Evolutionary conservation across 1,284 basidiomycete genomes (phyloP), one percentile per base, ranked within the genome.

Genomic region (Ustilago hordei): DNA sequence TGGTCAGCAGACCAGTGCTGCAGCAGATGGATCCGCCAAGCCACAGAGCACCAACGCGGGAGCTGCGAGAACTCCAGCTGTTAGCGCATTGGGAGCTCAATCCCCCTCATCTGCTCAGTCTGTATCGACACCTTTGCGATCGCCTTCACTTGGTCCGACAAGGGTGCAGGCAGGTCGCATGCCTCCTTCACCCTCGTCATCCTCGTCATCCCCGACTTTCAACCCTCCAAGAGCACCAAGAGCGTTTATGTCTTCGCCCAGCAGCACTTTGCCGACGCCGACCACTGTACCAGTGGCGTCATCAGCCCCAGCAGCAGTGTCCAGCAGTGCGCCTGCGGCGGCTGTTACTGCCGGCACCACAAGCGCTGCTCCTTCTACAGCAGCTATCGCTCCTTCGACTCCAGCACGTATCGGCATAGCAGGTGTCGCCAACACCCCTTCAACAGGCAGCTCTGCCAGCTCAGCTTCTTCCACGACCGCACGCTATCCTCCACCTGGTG

Each of bases 211-310:
- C 8, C 34, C 52, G 35, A 50, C 38, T 8, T 76, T 76, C 65
- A 76, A 76, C 34, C 74, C 74, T 36, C 74, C 74, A 4, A 76
- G 64, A 47, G 74, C 65, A 19, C 74, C 74, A 23, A 65, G 74
- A 12, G 74, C 74, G 1, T 76, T 76, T 43, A 72, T 76, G 69
- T 72, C 62, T 41, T 58, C 69, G 8, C 63, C 69, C 8, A 53
- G 64, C 3, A 23, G 13, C 17, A 55, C 36, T 8, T 35, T 62
- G 32, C 55, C 72, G 31, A 52, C 64, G 8, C 52, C 64, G 38
- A 66, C 50, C 23, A 23, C 36, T 19, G 60, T 45, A 19, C 17
- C 52, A 28, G 32, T 48, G 31, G 12, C 48, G 13, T 11, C 48
- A 7, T 11, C 48, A 8, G 15, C 38, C 2, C 9, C 48, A 17